Conservation (phyloP, 495 filamentous ascomycete species). For the Aspergillus baeticus region DNA sequence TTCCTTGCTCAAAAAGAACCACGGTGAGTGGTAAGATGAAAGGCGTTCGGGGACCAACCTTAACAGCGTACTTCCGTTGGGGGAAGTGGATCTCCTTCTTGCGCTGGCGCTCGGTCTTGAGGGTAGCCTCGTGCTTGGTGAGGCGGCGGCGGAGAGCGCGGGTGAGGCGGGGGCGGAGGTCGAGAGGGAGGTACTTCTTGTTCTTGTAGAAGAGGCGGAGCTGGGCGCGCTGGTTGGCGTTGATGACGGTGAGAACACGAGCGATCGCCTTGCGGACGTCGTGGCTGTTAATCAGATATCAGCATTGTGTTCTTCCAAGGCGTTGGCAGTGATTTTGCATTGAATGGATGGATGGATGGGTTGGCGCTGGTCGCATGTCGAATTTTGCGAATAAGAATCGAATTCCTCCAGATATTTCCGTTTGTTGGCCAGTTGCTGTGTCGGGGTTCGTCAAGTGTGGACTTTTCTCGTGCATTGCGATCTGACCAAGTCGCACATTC, state of each 20-base stretch:
- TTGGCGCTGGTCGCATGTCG: not conserved
- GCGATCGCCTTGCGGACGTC: conserved; percentile 99
- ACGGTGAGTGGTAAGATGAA: not conserved
- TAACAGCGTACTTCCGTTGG: conserved; percentile 96
- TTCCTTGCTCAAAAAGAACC: not conserved
- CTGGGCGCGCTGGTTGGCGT: conserved; percentile 95
- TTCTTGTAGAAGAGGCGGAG: conserved; percentile 98
- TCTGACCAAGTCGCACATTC: conserved; percentile 7
- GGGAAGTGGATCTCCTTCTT: conserved; percentile 97
- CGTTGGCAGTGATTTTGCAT: not conserved
- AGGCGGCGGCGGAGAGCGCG: conserved; percentile 91
- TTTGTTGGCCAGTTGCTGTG: not conserved
- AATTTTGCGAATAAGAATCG: not conserved
- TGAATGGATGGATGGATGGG: not conserved
- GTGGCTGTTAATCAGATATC: conserved; percentile 60
- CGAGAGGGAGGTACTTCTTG: conserved; percentile 98
- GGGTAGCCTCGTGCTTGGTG: conserved; percentile 81
- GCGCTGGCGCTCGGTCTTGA: conserved; percentile 82
- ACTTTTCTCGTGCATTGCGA: not conserved
- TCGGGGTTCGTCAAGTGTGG: not conserved
- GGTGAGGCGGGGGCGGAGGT: conserved; percentile 95
- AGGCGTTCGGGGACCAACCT: conserved; percentile 58
- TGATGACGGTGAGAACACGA: conserved; percentile 97
- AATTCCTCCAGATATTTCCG: not conserved
- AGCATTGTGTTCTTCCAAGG: conserved; percentile 9